These are phyloP conservation scores for Cordyceps farinosa DNA, from an alignment of 2,329 filamentous ascomycete genomes.

Conservation along the genomic window DNA sequence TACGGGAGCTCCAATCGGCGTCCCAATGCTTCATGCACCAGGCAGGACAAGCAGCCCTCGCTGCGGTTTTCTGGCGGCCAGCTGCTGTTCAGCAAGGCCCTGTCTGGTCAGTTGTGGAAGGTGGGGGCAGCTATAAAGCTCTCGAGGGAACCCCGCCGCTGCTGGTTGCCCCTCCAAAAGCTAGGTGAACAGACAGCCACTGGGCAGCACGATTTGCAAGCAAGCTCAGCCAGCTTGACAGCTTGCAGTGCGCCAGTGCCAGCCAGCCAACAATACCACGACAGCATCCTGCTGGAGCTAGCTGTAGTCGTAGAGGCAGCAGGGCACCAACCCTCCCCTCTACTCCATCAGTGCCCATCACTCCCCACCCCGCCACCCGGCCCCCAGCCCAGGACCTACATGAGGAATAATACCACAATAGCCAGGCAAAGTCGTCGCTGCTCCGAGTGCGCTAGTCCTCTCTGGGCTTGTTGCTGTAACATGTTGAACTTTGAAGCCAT, in stretches of 20 bases:
- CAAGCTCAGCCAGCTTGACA: background rate
- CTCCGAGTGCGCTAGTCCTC: too few relatives aligned
- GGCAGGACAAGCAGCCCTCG: background rate
- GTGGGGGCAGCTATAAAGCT: conserved; percentile 10
- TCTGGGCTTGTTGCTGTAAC: background rate
- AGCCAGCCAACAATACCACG: background rate
- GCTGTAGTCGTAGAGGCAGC: background rate
- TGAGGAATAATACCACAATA: background rate
- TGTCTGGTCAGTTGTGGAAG: conserved; percentile 4
- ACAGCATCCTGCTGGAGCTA: background rate
- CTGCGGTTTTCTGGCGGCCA: background rate
- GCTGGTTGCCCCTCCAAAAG: conserved; percentile 2
- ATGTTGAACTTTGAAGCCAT: background rate
- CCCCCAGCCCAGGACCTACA: background rate
- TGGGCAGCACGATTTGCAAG: background rate
- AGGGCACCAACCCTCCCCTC: conserved; percentile 8
- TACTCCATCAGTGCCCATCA: conserved; percentile 1
- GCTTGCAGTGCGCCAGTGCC: background rate
- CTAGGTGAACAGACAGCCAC: background rate
- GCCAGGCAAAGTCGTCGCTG: background rate
- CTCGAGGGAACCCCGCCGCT: conserved; percentile 7
- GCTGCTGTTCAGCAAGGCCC: background rate
- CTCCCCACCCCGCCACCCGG: background rate
- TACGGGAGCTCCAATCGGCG: background rate
- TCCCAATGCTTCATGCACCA: background rate